Base-by-base conservation (phyloP, 805 yeast species). In the Pichia thaimueangensis region DNA sequence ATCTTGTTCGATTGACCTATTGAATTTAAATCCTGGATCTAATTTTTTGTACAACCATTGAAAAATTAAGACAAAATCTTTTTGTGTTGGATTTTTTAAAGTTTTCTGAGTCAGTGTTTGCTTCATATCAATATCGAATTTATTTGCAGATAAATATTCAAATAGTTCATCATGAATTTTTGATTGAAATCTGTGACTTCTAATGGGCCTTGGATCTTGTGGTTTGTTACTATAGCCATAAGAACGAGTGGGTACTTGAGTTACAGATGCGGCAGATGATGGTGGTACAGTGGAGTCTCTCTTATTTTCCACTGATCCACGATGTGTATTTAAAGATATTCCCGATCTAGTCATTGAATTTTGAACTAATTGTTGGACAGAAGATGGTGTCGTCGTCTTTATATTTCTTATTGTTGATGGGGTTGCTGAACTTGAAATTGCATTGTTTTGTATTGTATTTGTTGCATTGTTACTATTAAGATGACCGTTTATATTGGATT, bases 41-140 rank as follows among this genome's bases (percentile, higher is more conserved):
- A 86, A 68, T 50, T 79, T 73, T 47, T 70, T 72, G 63, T 85
- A 87, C 20, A 89, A 62, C 74, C 87, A 89, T 58, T 82, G 84
- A 63, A 88, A 88, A 11, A 88, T 78, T 34, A 74, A 57, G 7
- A 78, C 78, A 59, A 88, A 88, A 51, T 86, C 95, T 55, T 83
- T 85, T 56, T 88, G 96, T 0, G 96, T 87, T 15, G 96, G 96
- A 49, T 71, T 77, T 50, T 68, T 73, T 45, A 88, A 65, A 2
- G 86, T 76, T 56, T 78, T 80, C 9, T 71, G 66, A 3, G 85
- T 71, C 17, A 88, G 61, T 3, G 86, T 74, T 49, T 82, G 86
- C 51, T 78, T 80, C 69, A 79, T 80, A 45, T 83, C 91, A 28
- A 76, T 64, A 55, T 85, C 95, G 60, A 85, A 88, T 56, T 76